Conservation (phyloP, 306 rosid species). For the Lagenaria siceraria region DNA sequence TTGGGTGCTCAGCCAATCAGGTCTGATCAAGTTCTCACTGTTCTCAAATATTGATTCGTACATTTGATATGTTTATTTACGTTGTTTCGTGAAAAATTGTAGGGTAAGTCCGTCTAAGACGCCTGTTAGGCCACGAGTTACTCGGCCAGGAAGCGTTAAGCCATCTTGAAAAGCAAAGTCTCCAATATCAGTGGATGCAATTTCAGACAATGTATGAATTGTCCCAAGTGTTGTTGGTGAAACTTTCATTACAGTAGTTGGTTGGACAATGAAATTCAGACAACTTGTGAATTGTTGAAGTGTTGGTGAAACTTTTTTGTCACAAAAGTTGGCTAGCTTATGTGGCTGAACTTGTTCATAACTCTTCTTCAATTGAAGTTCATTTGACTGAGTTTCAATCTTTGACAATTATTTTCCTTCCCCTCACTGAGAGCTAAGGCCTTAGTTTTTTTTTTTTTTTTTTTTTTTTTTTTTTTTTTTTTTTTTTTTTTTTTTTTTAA, state of each 20-base stretch:
- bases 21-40: slow-evolving; percentile 13
- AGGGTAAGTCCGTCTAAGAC: slow-evolving; percentile 99
- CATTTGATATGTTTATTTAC: neutral
- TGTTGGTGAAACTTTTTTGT: slow-evolving; percentile 47
- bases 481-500: too few relatives aligned
- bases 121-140: slow-evolving; percentile 82
- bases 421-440: neutral
- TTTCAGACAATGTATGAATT: slow-evolving; percentile 6
- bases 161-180: neutral
- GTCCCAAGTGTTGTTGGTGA: slow-evolving; percentile 1
- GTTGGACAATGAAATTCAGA: slow-evolving; percentile 5
- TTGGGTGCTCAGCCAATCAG: slow-evolving; percentile 86
- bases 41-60: neutral
- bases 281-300: slow-evolving; percentile 24
- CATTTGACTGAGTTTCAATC: slow-evolving; percentile 32
- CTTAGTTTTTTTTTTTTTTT: neutral
- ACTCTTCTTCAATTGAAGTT: slow-evolving; percentile 46
- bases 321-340: slow-evolving; percentile 26
- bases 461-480: too few relatives aligned
- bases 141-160: slow-evolving; percentile 40
- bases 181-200: slow-evolving; percentile 19
- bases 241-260: neutral
- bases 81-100: slow-evolving; percentile 13
- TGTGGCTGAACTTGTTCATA: slow-evolving; percentile 21
- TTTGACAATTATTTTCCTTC: neutral